These are phyloP conservation scores for Aspergillus indologenus DNA, from an alignment of 495 filamentous ascomycete genomes.

Conservation along the genomic window DNA sequence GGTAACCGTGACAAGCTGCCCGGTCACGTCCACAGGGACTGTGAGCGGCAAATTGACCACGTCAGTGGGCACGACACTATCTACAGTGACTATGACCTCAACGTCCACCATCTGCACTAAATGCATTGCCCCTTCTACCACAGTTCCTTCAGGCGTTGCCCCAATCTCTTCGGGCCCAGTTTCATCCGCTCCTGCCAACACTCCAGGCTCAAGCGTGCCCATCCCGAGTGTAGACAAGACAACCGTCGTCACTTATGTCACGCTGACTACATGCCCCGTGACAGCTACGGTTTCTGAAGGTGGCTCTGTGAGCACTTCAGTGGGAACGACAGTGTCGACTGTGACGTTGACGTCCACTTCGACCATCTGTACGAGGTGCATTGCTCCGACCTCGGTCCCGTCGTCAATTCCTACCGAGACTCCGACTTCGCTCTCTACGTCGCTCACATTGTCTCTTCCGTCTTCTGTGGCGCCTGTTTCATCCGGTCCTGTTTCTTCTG, in stretches of 20 bases:
- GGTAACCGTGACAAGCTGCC: slow-evolving; percentile 29
- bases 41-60: slow-evolving; percentile 29
- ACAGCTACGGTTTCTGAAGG: slow-evolving; percentile 37
- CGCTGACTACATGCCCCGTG: slow-evolving; percentile 43
- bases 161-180: not conserved
- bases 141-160: not conserved
- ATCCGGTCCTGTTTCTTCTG: not conserved
- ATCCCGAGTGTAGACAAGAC: slow-evolving; percentile 10
- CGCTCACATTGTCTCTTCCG: not conserved
- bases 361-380: slow-evolving; percentile 37
- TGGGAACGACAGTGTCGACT: slow-evolving; percentile 40
- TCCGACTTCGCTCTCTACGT: slow-evolving; percentile 6
- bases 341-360: slow-evolving; percentile 37
- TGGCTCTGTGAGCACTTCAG: slow-evolving; percentile 29
- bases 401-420: slow-evolving; percentile 17
- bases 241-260: slow-evolving; percentile 34
- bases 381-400: slow-evolving; percentile 10
- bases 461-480: not conserved
- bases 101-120: slow-evolving; percentile 31
- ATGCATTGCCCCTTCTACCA: slow-evolving; percentile 25
- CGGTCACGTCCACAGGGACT: slow-evolving; percentile 39
- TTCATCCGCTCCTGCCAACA: not conserved
- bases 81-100: slow-evolving; percentile 35
- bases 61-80: slow-evolving; percentile 32
- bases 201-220: not conserved